A percentile compares a stretch with the other conserved stretches of the same genome.
Conservation (phyloP, 345 rosid species). For the rapeseed (Brassica napus) region DNA sequence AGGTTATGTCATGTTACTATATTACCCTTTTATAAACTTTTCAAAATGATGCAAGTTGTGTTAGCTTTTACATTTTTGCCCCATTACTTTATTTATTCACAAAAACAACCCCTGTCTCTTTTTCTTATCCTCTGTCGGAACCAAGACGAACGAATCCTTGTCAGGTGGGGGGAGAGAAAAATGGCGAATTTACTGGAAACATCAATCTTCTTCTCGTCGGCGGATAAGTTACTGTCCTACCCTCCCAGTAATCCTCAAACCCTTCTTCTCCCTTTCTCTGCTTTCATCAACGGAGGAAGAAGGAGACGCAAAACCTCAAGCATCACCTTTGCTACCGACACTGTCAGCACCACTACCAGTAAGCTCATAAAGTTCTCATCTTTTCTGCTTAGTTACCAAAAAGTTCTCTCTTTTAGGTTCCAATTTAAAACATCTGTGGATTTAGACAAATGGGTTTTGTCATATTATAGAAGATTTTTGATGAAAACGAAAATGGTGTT, state of each 20-base stretch:
- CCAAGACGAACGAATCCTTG: not conserved
- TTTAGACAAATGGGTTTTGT: not conserved
- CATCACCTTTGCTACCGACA: constrained; percentile 21
- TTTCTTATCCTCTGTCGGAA: constrained; percentile 31
- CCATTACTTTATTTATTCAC: not conserved
- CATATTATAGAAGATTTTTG: not conserved
- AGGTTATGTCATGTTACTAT: no score
- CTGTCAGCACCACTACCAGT: constrained; percentile 33
- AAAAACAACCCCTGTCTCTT: constrained; percentile 7
- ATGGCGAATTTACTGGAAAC: constrained; percentile 42
- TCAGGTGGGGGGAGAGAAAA: not conserved
- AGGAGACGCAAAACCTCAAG: constrained; percentile 20
- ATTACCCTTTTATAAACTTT: no score
- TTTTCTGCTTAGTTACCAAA: constrained; percentile 3
- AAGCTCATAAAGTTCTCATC: constrained; percentile 1
- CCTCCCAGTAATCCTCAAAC: constrained; percentile 22
- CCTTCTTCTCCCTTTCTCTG: constrained; percentile 24
- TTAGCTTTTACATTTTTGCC: not conserved
- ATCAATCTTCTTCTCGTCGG: constrained; percentile 34
- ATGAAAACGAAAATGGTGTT: constrained; percentile 6
- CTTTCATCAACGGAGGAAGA: constrained; percentile 32
- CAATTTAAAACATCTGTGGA: not conserved
- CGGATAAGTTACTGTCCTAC: constrained; percentile 27
- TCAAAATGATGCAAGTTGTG: not conserved
- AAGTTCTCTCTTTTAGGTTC: not conserved